These are phyloP conservation scores for Cladosporium sp. DNA, from an alignment of 2,329 filamentous ascomycete species.

Conservation along the genomic window DNA sequence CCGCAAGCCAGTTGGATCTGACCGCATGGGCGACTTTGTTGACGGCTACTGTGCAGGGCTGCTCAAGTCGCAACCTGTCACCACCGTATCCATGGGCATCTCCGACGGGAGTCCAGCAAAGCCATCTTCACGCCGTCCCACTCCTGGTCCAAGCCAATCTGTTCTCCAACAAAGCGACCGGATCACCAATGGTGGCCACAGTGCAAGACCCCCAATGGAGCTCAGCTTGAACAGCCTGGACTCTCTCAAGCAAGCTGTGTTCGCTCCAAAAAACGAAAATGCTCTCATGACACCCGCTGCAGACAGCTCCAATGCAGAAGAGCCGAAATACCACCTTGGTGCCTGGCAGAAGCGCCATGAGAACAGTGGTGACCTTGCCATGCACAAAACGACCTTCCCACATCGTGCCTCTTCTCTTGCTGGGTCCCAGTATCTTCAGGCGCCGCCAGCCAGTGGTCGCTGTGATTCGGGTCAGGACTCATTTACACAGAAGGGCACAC, in stretches of 20 bases:
- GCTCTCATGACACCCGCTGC: constrained; percentile 35
- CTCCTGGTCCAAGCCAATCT: constrained; percentile 24
- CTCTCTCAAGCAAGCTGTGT: constrained; percentile 37
- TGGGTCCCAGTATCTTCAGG: constrained; percentile 23
- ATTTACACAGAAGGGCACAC: not conserved
- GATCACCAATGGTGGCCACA: constrained; percentile 18
- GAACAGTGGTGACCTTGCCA: constrained; percentile 12
- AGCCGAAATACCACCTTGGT: constrained; percentile 34
- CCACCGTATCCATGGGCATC: constrained; percentile 17
- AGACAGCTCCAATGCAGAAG: constrained; percentile 32
- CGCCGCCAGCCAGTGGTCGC: not conserved
- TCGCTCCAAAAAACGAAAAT: constrained; percentile 38
- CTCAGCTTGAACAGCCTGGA: constrained; percentile 30
- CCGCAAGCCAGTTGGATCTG: constrained; percentile 31
- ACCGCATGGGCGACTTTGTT: constrained; percentile 34
- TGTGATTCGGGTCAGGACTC: not conserved
- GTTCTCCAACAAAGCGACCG: constrained; percentile 13
- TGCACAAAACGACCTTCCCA: constrained; percentile 29
- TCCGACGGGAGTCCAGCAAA: constrained; percentile 33
- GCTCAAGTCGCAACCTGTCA: constrained; percentile 30
- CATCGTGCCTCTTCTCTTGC: constrained; percentile 27
- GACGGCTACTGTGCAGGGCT: constrained; percentile 40
- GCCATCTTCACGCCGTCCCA: constrained; percentile 30
- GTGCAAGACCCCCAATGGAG: constrained; percentile 29
- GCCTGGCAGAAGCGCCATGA: constrained; percentile 35